Evolutionary conservation across 495 filamentous ascomycete species (phyloP).

Genomic region (Sordaria brevicollis): DNA sequence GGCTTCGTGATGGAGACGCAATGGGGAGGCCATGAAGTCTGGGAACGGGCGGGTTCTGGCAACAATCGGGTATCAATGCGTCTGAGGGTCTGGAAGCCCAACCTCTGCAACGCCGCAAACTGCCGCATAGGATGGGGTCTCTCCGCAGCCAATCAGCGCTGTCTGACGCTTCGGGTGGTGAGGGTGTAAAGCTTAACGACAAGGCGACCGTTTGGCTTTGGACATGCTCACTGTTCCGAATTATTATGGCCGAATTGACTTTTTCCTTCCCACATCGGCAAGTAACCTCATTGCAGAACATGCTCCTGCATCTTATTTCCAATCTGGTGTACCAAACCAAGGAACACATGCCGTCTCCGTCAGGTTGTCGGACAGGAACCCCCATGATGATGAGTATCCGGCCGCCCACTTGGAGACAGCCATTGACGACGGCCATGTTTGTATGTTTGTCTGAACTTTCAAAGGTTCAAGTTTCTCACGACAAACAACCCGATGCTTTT

Average conservation of each 20-base stretch:
- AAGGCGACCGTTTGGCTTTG: constrained; percentile 3
- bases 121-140: constrained; percentile 1
- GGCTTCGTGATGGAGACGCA: not conserved
- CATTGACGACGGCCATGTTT: not conserved
- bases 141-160: constrained; percentile 15
- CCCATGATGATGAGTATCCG: not conserved
- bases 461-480: not conserved
- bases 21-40: constrained; percentile 5
- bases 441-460: not conserved
- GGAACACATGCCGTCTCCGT: not conserved
- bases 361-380: not conserved
- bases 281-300: not conserved
- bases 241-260: not conserved
- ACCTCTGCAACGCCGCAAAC: constrained; percentile 5
- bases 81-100: constrained; percentile 14
- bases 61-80: constrained; percentile 27
- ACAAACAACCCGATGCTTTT: not conserved
- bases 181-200: not conserved
- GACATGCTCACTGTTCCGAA: not conserved
- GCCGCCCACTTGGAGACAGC: not conserved
- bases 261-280: not conserved
- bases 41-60: constrained; percentile 8
- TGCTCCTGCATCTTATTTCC: not conserved
- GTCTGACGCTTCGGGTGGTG: not conserved
- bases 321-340: not conserved